These are phyloP conservation scores for Epicoccum sorghinum DNA, from an alignment of 2,329 filamentous ascomycete species.

Conservation along the genomic window DNA sequence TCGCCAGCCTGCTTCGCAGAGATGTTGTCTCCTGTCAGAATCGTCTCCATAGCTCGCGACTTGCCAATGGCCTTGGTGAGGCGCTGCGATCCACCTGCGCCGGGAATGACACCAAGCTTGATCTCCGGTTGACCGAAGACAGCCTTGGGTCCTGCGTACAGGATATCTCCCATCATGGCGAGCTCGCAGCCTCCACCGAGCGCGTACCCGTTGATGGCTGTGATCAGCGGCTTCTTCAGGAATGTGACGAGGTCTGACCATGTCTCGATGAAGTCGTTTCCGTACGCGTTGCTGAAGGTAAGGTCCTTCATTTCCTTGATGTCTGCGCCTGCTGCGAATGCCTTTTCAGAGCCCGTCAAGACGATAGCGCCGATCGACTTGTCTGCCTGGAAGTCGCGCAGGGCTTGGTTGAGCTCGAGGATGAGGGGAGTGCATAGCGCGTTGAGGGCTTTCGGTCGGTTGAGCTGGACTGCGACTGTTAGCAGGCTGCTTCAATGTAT, in stretches of 20 bases:
- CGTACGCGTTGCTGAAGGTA: conserved; percentile 87
- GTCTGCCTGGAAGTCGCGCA: conserved; percentile 44
- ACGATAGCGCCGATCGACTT: conserved; percentile 54
- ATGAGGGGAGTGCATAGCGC: conserved; percentile 92
- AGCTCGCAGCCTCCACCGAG: conserved; percentile 95
- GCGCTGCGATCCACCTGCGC: conserved; percentile 88
- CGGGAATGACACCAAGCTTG: conserved; percentile 90
- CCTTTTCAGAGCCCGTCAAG: conserved; percentile 85
- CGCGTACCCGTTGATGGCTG: conserved; percentile 92
- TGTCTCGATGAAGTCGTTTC: conserved; percentile 87
- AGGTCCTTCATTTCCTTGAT: conserved; percentile 99
- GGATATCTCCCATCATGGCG: conserved; percentile 94
- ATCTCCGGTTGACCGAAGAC: conserved; percentile 98
- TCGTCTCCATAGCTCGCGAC: conserved; percentile 53
- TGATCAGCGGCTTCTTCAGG: conserved; percentile 92
- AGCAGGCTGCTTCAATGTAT: conserved; percentile 2
- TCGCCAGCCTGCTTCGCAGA: conserved; percentile 81
- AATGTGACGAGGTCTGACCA: conserved; percentile 87
- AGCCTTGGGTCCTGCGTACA: conserved; percentile 85
- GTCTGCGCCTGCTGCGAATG: conserved; percentile 82
- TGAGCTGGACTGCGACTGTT: conserved; percentile 74
- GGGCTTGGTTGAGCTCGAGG: conserved; percentile 68
- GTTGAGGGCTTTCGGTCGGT: conserved; percentile 94
- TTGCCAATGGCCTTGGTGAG: conserved; percentile 71
- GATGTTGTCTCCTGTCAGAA: conserved; percentile 68